phyloP scores from a whole-genome alignment of 352 stramenopile genomes.

The Peronospora destructor region DNA sequence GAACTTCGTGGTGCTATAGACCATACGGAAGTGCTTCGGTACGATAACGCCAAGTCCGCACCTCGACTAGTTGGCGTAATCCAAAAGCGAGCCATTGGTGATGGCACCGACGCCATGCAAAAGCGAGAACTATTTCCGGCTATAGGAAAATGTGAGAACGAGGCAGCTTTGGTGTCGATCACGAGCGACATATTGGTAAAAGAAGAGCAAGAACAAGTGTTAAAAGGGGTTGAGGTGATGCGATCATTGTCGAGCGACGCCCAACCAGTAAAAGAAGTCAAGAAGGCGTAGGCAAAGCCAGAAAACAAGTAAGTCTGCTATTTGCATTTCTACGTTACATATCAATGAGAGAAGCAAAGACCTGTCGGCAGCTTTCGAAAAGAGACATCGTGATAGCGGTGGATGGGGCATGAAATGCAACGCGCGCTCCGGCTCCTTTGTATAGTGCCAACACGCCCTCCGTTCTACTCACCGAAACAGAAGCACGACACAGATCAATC shows the following conservation, averaged over 20 bases:
- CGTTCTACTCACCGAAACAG: slow-evolving; percentile 29
- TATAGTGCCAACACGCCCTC: slow-evolving; percentile 90
- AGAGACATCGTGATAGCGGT: slow-evolving; percentile 96
- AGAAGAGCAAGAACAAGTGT: slow-evolving; percentile 25
- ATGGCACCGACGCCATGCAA: slow-evolving; percentile 3
- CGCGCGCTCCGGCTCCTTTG: slow-evolving; percentile 90
- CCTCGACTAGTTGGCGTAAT: slow-evolving; percentile 50
- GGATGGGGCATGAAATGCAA: slow-evolving; percentile 93
- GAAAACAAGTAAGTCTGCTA: slow-evolving; percentile 11
- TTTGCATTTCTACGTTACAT: slow-evolving; percentile 20
- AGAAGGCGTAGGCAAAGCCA: slow-evolving; percentile 4
- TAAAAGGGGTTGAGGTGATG: slow-evolving; percentile 21
- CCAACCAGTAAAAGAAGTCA: slow-evolving; percentile 19
- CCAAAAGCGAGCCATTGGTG: slow-evolving; percentile 26
- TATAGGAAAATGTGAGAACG: slow-evolving; percentile 3
- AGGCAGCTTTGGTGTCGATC: slow-evolving; percentile 18
- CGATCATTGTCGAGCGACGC: slow-evolving; percentile 25
- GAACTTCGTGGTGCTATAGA: slow-evolving; percentile 42
- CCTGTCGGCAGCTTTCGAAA: slow-evolving; percentile 87
- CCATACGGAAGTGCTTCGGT: slow-evolving; percentile 60
- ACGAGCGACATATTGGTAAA: slow-evolving; percentile 27
- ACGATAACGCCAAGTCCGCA: slow-evolving; percentile 33
- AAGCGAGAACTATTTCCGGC: slow-evolving; percentile 15
- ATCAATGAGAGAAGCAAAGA: slow-evolving; percentile 46
- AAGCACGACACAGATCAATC: slow-evolving; percentile 10